Base-by-base conservation (phyloP, 2,329 filamentous ascomycete species). In the Botryosphaeria agaves region DNA sequence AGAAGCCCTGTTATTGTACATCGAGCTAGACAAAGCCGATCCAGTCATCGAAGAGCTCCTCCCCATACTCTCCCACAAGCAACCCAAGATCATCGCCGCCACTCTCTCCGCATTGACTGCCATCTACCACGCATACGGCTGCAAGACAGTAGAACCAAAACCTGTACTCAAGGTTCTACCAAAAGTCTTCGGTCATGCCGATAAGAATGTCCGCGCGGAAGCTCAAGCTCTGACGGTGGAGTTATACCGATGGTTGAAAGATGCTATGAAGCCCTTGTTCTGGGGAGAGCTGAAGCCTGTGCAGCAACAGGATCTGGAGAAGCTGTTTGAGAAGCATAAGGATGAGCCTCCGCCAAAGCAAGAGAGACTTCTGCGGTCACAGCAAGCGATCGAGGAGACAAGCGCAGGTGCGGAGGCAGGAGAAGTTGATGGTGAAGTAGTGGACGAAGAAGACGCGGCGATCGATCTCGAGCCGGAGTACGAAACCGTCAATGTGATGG, bases 261-360 rank as follows among this genome's bases (percentile, higher is more conserved):
- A 98, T 39, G 87, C 87, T 7, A 94, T 98, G 75, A 98, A 98
- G 52, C 83, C 87, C 21, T 77, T 95, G 55, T 95, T 98, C 52
- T 98, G 89, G 85, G 73, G 69, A 26, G 89, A 98, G 35, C 56
- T 98, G 36, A 98, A 98, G 52, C 79, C 87, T 1, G 87, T 92
- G 0, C 89, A 98, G 49, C 89, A 98, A 52, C 73, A 76, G 37
- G 91, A 98, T 47, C 60, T 98, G 33, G 91, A 98, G 47, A 80
- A 85, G 23, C 69, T 92, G 29, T 98, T 98, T 39, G 89, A 95
- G 45, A 84, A 82, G 43, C 70, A 94, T 48, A 94, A 93, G 51
- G 69, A 81, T 19, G 87, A 95, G 39, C 70, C 79, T 1, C 45
- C 78, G 3, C 83, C 89, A 4, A 94, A 93, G 50, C 89, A 94